Percentiles rank a stretch among this genome's conserved stretches.
phyloP scores from a whole-genome alignment of 345 rosid species.

The Citrus cavaleriei region DNA sequence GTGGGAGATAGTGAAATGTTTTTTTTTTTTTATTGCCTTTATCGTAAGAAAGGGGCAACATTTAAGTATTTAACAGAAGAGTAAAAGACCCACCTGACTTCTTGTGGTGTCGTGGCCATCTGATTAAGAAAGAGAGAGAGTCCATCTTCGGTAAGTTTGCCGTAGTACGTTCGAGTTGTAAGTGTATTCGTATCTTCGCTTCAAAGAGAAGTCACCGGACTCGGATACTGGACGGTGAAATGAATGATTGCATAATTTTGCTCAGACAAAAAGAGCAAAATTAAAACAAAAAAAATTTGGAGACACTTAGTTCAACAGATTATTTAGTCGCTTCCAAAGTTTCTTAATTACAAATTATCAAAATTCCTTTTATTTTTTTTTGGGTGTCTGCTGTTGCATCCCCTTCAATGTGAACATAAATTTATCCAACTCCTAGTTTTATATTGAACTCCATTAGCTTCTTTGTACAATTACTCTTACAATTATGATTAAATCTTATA shows the following conservation, averaged over 20 bases:
- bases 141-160: background rate
- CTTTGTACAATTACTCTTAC: background rate
- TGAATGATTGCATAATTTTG: conserved; percentile 4
- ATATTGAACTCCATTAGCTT: background rate
- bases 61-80: too few species aligned
- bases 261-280: background rate
- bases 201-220: conserved; percentile 21
- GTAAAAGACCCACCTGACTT: background rate
- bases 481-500: background rate
- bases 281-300: too few species aligned
- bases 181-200: conserved; percentile 17
- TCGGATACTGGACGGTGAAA: background rate
- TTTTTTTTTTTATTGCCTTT: too few species aligned
- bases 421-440: background rate
- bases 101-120: background rate
- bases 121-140: background rate
- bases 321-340: background rate
- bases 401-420: background rate
- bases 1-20: background rate
- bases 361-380: too few species aligned
- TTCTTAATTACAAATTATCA: too few species aligned
- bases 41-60: background rate
- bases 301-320: background rate
- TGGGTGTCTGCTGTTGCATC: too few species aligned
- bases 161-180: background rate